A percentile compares a stretch with the other conserved stretches of the same genome.
phyloP scores from a whole-genome alignment of 768 basidiomycete genomes.

The Pulveroboletus sp. region DNA sequence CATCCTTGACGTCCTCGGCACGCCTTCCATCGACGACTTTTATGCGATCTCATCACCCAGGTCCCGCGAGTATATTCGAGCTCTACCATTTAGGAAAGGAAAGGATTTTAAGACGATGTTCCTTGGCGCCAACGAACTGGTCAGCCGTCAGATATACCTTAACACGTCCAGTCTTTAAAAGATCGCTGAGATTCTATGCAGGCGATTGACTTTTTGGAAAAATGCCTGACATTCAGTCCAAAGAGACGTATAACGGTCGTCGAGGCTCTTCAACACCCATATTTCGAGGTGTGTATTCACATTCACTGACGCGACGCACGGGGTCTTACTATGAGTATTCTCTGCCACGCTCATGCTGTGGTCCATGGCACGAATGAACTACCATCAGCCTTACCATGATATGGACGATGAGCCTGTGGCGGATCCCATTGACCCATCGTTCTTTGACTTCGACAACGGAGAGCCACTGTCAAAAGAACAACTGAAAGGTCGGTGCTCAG shows the following conservation, averaged over 20 bases:
- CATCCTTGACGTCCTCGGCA: conserved; percentile 93
- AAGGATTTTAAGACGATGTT: conserved; percentile 66
- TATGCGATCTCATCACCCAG: conserved; percentile 82
- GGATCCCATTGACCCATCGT: conserved; percentile 64
- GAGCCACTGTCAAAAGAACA: conserved; percentile 58
- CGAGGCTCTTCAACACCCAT: conserved; percentile 85
- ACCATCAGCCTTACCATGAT: conserved; percentile 74
- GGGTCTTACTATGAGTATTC: not conserved
- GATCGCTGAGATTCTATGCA: conserved; percentile 16
- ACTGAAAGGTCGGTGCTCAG: conserved; percentile 50
- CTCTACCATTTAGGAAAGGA: conserved; percentile 81
- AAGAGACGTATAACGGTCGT: conserved; percentile 84
- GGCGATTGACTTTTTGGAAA: conserved; percentile 76
- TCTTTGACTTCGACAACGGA: conserved; percentile 81
- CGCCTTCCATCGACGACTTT: conserved; percentile 88
- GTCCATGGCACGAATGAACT: not conserved
- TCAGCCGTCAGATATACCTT: conserved; percentile 18
- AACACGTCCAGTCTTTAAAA: not conserved
- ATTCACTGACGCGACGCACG: not conserved
- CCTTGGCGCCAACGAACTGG: conserved; percentile 67
- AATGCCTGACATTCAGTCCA: conserved; percentile 81
- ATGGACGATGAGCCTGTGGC: conserved; percentile 86
- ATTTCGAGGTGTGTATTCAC: conserved; percentile 59
- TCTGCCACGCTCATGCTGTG: not conserved
- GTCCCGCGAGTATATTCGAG: conserved; percentile 83